These are phyloP conservation scores for Ogataea methylovora DNA, from an alignment of 805 yeast species.

Conservation along the genomic window DNA sequence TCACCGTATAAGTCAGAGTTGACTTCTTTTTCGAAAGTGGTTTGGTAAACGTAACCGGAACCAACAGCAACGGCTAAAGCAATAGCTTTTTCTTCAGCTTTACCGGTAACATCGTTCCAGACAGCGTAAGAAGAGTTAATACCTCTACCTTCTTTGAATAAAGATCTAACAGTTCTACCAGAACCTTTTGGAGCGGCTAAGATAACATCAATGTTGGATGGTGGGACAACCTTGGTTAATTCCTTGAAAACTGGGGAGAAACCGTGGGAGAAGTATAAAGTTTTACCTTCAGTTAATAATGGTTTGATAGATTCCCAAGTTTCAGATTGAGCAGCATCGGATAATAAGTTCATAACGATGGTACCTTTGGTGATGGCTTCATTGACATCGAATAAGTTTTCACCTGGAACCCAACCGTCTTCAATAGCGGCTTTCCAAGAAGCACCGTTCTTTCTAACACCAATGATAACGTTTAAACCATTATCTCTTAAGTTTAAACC, in stretches of 20 bases:
- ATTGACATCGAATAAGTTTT: constrained; percentile 88
- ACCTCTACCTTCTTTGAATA: constrained; percentile 99
- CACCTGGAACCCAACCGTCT: constrained; percentile 99
- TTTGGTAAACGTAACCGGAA: constrained; percentile 99
- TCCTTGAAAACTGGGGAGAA: constrained; percentile 99
- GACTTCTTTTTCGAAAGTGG: constrained; percentile 98
- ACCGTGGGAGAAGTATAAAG: constrained; percentile 98
- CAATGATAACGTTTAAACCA: constrained; percentile 94
- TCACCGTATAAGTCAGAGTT: constrained; percentile 99
- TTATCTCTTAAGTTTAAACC: constrained; percentile 99
- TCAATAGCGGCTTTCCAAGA: constrained; percentile 99
- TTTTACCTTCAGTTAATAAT: constrained; percentile 91
- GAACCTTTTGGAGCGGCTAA: constrained; percentile 99
- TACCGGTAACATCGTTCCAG: constrained; percentile 98
- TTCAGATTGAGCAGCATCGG: constrained; percentile 99
- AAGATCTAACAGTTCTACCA: constrained; percentile 98
- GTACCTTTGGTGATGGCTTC: constrained; percentile 94
- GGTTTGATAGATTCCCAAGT: constrained; percentile 90
- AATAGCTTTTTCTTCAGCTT: constrained; percentile 98
- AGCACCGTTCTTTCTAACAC: constrained; percentile 98
- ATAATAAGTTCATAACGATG: constrained; percentile 92
- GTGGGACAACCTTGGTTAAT: constrained; percentile 93
- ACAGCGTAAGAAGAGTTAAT: constrained; percentile 99
- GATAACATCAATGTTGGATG: constrained; percentile 91
- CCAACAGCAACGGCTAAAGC: constrained; percentile 99